Conservation (phyloP, 2,329 filamentous ascomycete genomes). For the Cryphonectria parasitica region DNA sequence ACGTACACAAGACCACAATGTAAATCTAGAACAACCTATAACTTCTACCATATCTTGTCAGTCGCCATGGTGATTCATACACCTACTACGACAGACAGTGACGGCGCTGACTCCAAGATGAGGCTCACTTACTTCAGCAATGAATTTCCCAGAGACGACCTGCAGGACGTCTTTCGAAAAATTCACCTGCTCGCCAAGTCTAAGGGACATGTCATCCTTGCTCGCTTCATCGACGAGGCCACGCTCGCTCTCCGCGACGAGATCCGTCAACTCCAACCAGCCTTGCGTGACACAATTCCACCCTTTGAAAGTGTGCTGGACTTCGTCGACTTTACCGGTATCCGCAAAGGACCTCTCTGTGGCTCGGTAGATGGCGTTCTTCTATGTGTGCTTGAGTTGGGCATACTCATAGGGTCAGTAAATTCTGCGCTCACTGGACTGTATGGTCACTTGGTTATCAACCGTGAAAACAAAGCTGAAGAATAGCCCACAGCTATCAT, state of each 20-base stretch:
- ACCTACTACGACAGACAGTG: constrained; percentile 1
- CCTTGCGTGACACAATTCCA: constrained; percentile 38
- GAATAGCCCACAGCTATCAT: constrained; percentile 34
- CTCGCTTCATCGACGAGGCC: constrained; percentile 45
- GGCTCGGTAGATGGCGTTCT: constrained; percentile 51
- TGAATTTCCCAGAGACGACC: constrained; percentile 51
- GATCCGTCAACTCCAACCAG: constrained; percentile 37
- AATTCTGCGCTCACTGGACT: not conserved
- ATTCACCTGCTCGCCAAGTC: constrained; percentile 47
- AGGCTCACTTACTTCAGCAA: constrained; percentile 50
- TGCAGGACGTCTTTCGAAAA: constrained; percentile 44
- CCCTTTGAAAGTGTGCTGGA: constrained; percentile 43
- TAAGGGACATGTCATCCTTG: constrained; percentile 40
- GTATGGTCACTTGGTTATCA: not conserved
- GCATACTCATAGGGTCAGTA: constrained; percentile 46
- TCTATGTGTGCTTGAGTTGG: constrained; percentile 46
- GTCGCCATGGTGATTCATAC: not conserved
- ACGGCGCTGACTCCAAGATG: constrained; percentile 32
- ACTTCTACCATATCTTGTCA: not conserved
- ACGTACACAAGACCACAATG: not conserved
- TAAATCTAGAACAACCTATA: not conserved
- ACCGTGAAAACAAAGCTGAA: no score
- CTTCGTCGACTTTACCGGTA: constrained; percentile 39
- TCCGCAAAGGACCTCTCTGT: constrained; percentile 46
- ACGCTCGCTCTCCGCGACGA: constrained; percentile 47